Conservation (phyloP, 306 rosid genomes). For the Cucurbita moschata region DNA sequence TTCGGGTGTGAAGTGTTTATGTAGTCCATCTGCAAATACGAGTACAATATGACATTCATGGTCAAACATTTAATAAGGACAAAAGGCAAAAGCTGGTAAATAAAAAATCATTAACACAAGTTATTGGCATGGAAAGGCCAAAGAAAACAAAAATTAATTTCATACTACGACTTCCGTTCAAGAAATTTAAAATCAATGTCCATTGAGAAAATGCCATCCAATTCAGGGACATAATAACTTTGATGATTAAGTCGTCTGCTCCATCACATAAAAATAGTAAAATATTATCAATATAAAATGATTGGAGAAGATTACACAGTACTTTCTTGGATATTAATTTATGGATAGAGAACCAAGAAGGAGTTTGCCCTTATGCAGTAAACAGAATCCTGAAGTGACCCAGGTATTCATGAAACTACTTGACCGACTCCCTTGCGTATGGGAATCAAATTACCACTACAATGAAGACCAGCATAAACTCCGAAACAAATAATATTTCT, state of each 20-base stretch:
- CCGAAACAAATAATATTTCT: background rate
- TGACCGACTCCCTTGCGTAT: background rate
- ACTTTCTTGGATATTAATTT: background rate
- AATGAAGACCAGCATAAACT: background rate
- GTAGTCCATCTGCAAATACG: conserved; percentile 74
- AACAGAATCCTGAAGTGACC: background rate
- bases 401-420: background rate
- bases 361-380: background rate
- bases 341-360: background rate
- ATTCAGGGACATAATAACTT: background rate
- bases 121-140: background rate
- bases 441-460: background rate
- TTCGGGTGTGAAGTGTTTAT: conserved; percentile 94
- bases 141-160: background rate
- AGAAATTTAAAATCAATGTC: background rate
- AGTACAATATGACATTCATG: background rate
- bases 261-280: background rate
- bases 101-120: background rate
- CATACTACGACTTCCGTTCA: background rate
- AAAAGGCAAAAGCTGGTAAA: background rate
- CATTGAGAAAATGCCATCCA: background rate
- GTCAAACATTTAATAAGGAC: background rate
- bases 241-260: background rate
- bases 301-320: background rate
- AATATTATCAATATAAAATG: background rate